A percentile compares a stretch with the other conserved stretches of the same genome.
Evolutionary conservation across 495 filamentous ascomycete species (phyloP).

Genomic region (Rhypophila decipiens): DNA sequence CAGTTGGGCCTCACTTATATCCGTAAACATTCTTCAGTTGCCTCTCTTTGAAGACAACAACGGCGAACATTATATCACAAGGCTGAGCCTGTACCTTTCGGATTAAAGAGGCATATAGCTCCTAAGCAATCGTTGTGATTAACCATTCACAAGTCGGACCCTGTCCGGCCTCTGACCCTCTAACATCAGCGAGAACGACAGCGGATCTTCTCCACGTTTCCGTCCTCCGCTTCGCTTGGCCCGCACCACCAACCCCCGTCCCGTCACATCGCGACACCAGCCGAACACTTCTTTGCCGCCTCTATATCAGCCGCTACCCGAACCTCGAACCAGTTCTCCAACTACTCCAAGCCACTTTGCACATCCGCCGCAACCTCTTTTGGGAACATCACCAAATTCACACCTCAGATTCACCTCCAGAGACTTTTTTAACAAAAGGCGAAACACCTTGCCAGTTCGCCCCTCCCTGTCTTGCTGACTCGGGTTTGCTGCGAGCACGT

Average conservation of each 20-base stretch:
- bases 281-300: slow-evolving; percentile 1
- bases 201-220: slow-evolving; percentile 9
- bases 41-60: too few species aligned
- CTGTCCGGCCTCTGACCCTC: too few species aligned
- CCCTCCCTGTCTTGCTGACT: not conserved
- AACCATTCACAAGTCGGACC: too few species aligned
- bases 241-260: not conserved
- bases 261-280: slow-evolving; percentile 1
- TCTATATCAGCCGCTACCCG: not conserved
- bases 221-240: not conserved
- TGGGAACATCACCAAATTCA: not conserved
- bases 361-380: not conserved
- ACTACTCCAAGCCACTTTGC: not conserved
- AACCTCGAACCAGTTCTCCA: not conserved
- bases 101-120: too few species aligned
- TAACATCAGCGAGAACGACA: too few species aligned
- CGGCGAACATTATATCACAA: too few species aligned
- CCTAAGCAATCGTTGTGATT: too few species aligned
- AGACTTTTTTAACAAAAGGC: not conserved
- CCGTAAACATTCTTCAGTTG: too few species aligned
- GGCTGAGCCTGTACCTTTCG: too few species aligned
- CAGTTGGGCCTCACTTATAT: too few species aligned
- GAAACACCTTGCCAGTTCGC: too few species aligned
- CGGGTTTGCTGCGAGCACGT: not conserved
- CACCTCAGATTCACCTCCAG: not conserved